These are phyloP conservation scores for Tolypocladium guangdongense DNA, from an alignment of 2,329 filamentous ascomycete genomes.

Conservation along the genomic window DNA sequence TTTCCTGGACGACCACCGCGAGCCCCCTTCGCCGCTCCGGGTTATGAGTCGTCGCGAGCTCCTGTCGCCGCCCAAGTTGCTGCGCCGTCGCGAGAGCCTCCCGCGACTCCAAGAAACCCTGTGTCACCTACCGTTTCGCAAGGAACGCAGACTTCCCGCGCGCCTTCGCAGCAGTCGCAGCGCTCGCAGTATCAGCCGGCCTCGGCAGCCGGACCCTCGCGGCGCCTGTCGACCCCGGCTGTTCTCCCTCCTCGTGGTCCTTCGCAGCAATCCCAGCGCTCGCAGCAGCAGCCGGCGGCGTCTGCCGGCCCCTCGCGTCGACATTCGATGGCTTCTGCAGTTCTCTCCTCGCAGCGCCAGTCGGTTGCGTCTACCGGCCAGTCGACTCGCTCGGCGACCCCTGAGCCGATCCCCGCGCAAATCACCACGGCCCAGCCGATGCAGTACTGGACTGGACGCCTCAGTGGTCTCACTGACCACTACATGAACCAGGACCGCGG, in stretches of 20 bases:
- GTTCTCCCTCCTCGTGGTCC: neutral
- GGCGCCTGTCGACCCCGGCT: neutral
- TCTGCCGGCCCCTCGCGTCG: neutral
- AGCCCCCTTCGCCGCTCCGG: neutral
- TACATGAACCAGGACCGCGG: neutral
- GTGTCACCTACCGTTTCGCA: neutral
- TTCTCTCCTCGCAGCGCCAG: slow-evolving; percentile 2
- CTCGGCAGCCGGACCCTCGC: neutral
- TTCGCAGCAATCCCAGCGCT: neutral
- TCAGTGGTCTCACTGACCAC: slow-evolving; percentile 17
- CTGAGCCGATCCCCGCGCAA: slow-evolving; percentile 13
- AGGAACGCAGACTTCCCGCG: neutral
- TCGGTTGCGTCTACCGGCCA: neutral
- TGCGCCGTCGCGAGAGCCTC: neutral
- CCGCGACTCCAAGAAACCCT: neutral
- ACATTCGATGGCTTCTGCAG: neutral
- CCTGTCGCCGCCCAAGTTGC: neutral
- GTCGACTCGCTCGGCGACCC: slow-evolving; percentile 3
- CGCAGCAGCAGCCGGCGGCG: neutral
- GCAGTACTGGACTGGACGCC: slow-evolving; percentile 53
- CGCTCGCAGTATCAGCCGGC: neutral
- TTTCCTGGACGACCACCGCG: too few relatives aligned
- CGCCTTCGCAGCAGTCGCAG: neutral
- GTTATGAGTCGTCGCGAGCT: neutral
- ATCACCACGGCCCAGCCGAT: slow-evolving; percentile 33